Percentiles rank a stretch among this genome's conserved stretches.
Evolutionary conservation across 2,329 filamentous ascomycete genomes (phyloP).

Genomic region (Aspergillus brunneoviolaceus): DNA sequence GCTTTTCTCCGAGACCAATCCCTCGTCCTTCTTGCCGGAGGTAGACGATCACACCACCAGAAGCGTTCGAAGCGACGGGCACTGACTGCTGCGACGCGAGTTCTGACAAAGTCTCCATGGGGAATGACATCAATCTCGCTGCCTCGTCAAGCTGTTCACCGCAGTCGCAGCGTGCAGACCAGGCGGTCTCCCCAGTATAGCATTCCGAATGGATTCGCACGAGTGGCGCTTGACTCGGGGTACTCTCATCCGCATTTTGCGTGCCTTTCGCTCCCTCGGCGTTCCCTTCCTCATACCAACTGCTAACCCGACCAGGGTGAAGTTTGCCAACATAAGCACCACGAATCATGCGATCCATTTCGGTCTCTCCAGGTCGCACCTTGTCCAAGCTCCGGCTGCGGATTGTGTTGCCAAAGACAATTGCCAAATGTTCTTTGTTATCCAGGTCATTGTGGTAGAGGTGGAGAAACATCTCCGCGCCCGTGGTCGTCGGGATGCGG

Average conservation of each 20-base stretch:
- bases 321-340: slow-evolving; percentile 89
- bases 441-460: slow-evolving; percentile 91
- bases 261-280: slow-evolving; percentile 5
- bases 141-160: slow-evolving; percentile 97
- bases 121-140: slow-evolving; percentile 83
- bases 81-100: slow-evolving; percentile 28
- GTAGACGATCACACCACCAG: slow-evolving; percentile 91
- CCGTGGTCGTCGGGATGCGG: slow-evolving; percentile 86
- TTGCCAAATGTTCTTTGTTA: slow-evolving; percentile 93
- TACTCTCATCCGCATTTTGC: slow-evolving; percentile 7
- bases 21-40: slow-evolving; percentile 93
- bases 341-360: slow-evolving; percentile 75
- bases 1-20: slow-evolving; percentile 90
- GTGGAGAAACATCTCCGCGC: slow-evolving; percentile 95
- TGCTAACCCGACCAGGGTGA: slow-evolving; percentile 79
- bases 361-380: slow-evolving; percentile 48
- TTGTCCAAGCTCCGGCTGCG: slow-evolving; percentile 62
- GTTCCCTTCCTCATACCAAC: slow-evolving; percentile 56
- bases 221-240: slow-evolving; percentile 57
- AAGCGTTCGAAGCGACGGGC: slow-evolving; percentile 50
- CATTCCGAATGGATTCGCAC: slow-evolving; percentile 97
- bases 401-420: slow-evolving; percentile 89
- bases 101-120: slow-evolving; percentile 36
- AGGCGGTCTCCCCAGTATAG: slow-evolving; percentile 97
- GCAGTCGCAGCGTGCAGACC: slow-evolving; percentile 96